Percentiles rank a stretch among this genome's conserved stretches.
phyloP scores from a whole-genome alignment of 1,284 basidiomycete species.

The Trichosporon sp. region DNA sequence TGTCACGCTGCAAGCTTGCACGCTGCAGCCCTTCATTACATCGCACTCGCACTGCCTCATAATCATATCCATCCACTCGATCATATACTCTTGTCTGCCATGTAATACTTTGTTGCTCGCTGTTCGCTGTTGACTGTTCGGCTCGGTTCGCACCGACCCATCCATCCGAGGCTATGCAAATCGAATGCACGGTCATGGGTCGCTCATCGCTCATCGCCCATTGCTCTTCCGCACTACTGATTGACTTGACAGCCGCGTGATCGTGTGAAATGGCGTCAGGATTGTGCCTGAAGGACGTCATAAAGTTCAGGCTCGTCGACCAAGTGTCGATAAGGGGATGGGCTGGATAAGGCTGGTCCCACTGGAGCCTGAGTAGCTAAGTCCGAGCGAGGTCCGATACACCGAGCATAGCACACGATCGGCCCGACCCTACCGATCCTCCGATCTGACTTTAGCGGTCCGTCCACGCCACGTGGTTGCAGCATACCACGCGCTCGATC shows the following conservation, averaged over 20 bases:
- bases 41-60: background rate
- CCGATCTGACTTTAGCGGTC: background rate
- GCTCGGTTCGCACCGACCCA: no score
- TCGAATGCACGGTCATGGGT: no score
- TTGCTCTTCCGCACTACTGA: no score
- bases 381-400: background rate
- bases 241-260: background rate
- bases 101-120: background rate
- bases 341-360: background rate
- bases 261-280: slow-evolving; percentile 3
- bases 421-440: background rate
- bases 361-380: background rate
- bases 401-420: background rate
- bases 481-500: background rate
- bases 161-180: no score
- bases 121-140: no score
- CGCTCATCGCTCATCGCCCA: no score
- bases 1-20: background rate
- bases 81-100: no score
- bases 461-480: background rate
- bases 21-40: no score
- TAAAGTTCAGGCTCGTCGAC: background rate
- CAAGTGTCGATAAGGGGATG: background rate
- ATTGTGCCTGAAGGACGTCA: slow-evolving; percentile 1
- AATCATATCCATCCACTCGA: no score